A percentile compares a stretch with the other conserved stretches of the same genome.
phyloP scores from a whole-genome alignment of 345 rosid genomes.

The Camelina hispida region DNA sequence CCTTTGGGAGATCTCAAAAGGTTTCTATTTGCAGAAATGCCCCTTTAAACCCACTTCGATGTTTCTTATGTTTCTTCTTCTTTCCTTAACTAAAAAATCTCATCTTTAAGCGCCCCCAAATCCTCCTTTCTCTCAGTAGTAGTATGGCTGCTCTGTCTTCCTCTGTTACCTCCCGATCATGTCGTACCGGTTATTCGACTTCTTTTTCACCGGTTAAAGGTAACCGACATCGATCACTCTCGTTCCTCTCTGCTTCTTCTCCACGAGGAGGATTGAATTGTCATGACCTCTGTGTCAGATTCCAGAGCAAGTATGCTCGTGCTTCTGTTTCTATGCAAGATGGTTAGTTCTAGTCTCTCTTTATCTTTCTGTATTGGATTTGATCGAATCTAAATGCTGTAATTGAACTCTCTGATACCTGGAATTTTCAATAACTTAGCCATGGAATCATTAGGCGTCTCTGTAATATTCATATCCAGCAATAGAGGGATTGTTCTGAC shows the following conservation, averaged over 20 bases:
- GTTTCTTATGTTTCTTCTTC: constrained; percentile 54
- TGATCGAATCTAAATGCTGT: background rate
- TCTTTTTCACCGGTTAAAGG: constrained; percentile 42
- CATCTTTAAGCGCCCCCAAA: background rate
- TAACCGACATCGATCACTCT: constrained; percentile 43
- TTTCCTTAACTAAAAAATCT: constrained; percentile 2
- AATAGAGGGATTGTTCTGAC: constrained; percentile 14
- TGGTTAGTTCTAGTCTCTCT: constrained; percentile 46
- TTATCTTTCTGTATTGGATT: background rate
- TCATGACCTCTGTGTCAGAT: constrained; percentile 53
- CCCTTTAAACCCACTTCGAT: constrained; percentile 54
- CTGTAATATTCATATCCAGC: background rate
- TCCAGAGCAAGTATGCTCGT: constrained; percentile 45
- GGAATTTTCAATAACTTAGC: background rate
- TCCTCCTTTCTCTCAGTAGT: background rate
- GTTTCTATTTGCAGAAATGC: constrained; percentile 39
- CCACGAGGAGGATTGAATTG: constrained; percentile 33
- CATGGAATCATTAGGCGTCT: constrained; percentile 13
- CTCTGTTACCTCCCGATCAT: constrained; percentile 52
- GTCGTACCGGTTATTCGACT: constrained; percentile 35
- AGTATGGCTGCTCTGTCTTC: constrained; percentile 72
- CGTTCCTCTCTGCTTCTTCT: constrained; percentile 46
- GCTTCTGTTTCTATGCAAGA: constrained; percentile 58
- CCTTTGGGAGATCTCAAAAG: constrained; percentile 93
- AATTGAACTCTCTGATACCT: background rate